Percentiles rank a stretch among this genome's conserved stretches.
These are phyloP conservation scores for Theobroma grandiflorum DNA, from an alignment of 441 rosid genomes.

Conservation along the genomic window DNA sequence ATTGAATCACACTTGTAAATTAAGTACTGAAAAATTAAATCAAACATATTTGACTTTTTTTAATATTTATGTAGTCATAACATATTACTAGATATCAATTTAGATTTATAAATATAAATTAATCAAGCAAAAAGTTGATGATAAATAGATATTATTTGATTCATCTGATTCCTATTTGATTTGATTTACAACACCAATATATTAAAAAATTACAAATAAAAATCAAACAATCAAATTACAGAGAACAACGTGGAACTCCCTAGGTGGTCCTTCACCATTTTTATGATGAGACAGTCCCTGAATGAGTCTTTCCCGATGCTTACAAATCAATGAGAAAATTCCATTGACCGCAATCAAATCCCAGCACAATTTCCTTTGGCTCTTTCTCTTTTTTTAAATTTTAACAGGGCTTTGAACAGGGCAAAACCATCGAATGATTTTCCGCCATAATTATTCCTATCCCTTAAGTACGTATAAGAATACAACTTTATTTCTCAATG, in stretches of 20 bases:
- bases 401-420: neutral
- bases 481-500: neutral
- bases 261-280: constrained; percentile 23
- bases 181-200: too few relatives aligned
- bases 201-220: too few relatives aligned
- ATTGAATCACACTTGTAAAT: too few relatives aligned
- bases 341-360: neutral
- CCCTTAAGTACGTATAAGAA: neutral
- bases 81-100: too few relatives aligned
- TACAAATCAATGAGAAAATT: neutral
- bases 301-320: neutral
- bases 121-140: too few relatives aligned
- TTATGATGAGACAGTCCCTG: neutral
- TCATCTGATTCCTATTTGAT: too few relatives aligned
- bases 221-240: constrained; percentile 18
- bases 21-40: too few relatives aligned
- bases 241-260: neutral
- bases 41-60: too few relatives aligned
- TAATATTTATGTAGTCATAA: too few relatives aligned
- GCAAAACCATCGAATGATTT: neutral
- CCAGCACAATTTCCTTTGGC: neutral
- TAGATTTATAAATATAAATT: too few relatives aligned
- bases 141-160: too few relatives aligned
- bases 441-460: neutral
- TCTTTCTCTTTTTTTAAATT: neutral